A percentile compares a stretch with the other conserved stretches of the same genome.
Conservation (phyloP, 306 rosid genomes). For the Lagenaria siceraria region DNA sequence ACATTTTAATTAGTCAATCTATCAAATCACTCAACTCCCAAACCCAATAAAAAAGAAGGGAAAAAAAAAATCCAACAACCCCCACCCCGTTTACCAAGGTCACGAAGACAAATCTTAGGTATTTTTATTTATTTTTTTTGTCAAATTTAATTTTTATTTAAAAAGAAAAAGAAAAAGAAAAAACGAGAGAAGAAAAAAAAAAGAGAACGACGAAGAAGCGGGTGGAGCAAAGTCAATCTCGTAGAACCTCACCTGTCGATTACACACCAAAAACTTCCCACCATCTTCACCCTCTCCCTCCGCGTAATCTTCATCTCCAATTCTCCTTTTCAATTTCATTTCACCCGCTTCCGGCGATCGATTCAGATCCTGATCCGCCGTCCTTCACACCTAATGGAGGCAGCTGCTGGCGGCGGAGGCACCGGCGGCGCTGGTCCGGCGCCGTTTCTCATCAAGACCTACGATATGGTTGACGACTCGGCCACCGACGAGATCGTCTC, state of each 20-base stretch:
- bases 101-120: too few relatives aligned
- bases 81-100: too few relatives aligned
- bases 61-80: too few relatives aligned
- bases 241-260: conserved; percentile 1
- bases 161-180: too few relatives aligned
- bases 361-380: not conserved
- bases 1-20: too few relatives aligned
- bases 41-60: too few relatives aligned
- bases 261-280: not conserved
- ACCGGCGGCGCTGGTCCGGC: conserved; percentile 58
- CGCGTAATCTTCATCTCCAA: not conserved
- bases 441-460: conserved; percentile 79
- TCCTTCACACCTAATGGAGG: not conserved
- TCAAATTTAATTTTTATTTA: too few relatives aligned
- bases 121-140: too few relatives aligned
- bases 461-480: conserved; percentile 86
- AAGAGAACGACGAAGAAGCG: not conserved
- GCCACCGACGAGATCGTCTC: conserved; percentile 70
- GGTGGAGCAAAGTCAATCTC: conserved; percentile 5
- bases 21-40: too few relatives aligned
- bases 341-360: conserved; percentile 1
- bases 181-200: too few relatives aligned
- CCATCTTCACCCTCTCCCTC: not conserved
- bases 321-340: not conserved
- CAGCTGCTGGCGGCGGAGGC: conserved; percentile 37